Evolutionary conservation across 345 rosid species (phyloP), one percentile per base, ranked within the genome.

Genomic region (Lagerstroemia speciosa): DNA sequence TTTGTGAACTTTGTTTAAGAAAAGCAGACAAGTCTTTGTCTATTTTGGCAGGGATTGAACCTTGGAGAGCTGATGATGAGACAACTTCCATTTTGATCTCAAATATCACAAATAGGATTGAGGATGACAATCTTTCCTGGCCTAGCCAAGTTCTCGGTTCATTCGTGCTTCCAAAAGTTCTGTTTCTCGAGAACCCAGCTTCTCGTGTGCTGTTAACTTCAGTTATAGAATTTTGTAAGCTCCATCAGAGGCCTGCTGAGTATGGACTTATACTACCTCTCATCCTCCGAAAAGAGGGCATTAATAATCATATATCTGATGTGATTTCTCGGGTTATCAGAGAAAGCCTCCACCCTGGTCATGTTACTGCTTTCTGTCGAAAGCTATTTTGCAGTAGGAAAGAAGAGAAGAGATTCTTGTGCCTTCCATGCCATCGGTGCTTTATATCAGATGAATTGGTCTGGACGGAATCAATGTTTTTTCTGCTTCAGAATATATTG

Each of bases 281-380:
- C 62, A 71, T 84, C 24, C 71, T 88, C 66, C 83, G 74, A 64
- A 84, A 63, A 62, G 84, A 79, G 7, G 96, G 96, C 58, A 83
- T 86, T 60, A 92, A 88, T 76, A 83, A 67, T 65, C 81, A 78
- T 24, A 64, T 85, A 1, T 78, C 89, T 7, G 91, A 89, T 62
- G 81, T 83, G 68, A 71, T 85, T 55, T 66, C 89, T 3, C 85
- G 83, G 76, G 81, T 90, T 31, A 34, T 83, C 48, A 85, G 77
- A 83, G 95, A 88, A 71, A 86, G 91, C 81, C 82, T 85, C 82
- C 94, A 90, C 74, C 85, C 83, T 34, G 91, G 82, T 76, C 93
- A 86, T 65, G 82, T 88, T 67, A 84, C 93, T 32, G 87, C 93
- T 10, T 82, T 88, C 68, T 82, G 81, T 76, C 90, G 81, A 67